Conservation (phyloP, 2,329 filamentous ascomycete species). For the Juglanconis oblonga region DNA sequence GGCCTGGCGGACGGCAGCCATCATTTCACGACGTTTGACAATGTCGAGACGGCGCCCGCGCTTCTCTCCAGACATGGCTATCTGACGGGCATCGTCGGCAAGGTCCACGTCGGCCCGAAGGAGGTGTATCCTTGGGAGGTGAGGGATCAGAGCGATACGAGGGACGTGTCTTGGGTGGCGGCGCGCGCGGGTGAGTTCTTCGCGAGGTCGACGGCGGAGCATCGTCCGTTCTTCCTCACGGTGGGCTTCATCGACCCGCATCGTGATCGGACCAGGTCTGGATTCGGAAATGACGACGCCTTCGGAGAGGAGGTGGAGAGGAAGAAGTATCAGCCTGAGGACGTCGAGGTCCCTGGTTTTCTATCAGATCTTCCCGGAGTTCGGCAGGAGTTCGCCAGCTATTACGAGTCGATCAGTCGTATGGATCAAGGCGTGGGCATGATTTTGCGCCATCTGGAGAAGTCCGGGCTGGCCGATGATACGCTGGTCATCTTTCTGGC, state of each 20-base stretch:
- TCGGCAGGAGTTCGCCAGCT: constrained; percentile 40
- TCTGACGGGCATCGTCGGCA: constrained; percentile 42
- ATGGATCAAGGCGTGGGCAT: constrained; percentile 40
- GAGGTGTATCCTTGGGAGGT: constrained; percentile 38
- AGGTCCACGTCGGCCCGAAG: constrained; percentile 42
- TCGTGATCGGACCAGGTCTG: constrained; percentile 36
- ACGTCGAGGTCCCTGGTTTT: constrained; percentile 39
- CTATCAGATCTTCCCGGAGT: constrained; percentile 38
- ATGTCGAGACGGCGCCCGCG: constrained; percentile 37
- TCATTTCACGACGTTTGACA: constrained; percentile 40
- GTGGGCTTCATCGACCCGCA: constrained; percentile 46
- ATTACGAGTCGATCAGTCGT: constrained; percentile 38
- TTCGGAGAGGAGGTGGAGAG: constrained; percentile 12
- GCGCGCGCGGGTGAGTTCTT: constrained; percentile 38
- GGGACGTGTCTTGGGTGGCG: constrained; percentile 40
- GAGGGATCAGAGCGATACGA: constrained; percentile 32
- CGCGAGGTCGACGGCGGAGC: constrained; percentile 26
- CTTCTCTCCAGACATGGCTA: constrained; percentile 38
- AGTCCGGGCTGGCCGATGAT: constrained; percentile 28
- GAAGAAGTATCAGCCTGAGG: constrained; percentile 24
- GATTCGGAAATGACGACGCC: constrained; percentile 38
- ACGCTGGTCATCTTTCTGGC: constrained; percentile 46
- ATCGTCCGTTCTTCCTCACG: constrained; percentile 41
- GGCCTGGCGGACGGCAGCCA: constrained; percentile 34
- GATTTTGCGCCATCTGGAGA: constrained; percentile 33